Evolutionary conservation across 306 rosid species (phyloP).

Genomic region (Prunus armeniaca): DNA sequence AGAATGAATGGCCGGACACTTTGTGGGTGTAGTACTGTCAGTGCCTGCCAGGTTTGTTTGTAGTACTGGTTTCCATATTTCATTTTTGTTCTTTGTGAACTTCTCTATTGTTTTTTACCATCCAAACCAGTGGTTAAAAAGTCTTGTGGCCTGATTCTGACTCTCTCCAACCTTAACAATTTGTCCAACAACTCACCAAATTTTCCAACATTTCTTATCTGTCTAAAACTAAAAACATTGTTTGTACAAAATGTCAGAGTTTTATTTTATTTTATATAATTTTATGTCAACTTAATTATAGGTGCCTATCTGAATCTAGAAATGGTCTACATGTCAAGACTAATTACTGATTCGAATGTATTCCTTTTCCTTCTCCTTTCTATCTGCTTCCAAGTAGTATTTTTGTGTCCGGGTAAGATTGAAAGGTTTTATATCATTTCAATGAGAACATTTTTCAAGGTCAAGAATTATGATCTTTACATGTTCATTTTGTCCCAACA

Average conservation of each 20-base stretch:
- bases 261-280: neutral
- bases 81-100: slow-evolving; percentile 18
- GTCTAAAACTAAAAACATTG: neutral
- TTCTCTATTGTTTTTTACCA: slow-evolving; percentile 13
- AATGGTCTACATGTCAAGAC: slow-evolving; percentile 11
- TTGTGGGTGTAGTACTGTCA: slow-evolving; percentile 78
- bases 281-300: neutral
- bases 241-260: neutral
- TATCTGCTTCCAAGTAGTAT: neutral
- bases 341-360: neutral
- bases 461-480: neutral
- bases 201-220: neutral
- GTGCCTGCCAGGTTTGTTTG: slow-evolving; percentile 80
- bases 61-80: slow-evolving; percentile 23
- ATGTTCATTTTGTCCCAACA: neutral
- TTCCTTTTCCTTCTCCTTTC: neutral
- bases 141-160: slow-evolving; percentile 1
- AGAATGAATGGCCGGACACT: slow-evolving; percentile 68
- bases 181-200: neutral
- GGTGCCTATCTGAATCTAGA: slow-evolving; percentile 17
- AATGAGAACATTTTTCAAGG: neutral
- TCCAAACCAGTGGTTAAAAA: slow-evolving; percentile 9
- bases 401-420: neutral
- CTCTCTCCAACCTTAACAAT: neutral
- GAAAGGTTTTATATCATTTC: neutral